These are phyloP conservation scores for Teratosphaeria pseudoeucalypti DNA, from an alignment of 2,329 filamentous ascomycete genomes.

Conservation along the genomic window DNA sequence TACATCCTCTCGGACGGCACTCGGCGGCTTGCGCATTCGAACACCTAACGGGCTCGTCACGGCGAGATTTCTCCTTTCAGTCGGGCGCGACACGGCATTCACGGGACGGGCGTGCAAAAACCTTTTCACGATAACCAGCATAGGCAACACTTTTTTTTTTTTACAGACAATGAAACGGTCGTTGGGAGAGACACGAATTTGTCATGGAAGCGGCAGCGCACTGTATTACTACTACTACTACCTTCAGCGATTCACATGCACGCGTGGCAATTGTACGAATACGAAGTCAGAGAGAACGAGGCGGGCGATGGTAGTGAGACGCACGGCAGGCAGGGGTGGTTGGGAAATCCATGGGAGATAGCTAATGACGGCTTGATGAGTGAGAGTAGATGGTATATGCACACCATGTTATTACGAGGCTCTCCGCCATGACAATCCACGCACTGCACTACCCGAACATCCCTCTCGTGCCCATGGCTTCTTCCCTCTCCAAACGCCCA, in stretches of 20 bases:
- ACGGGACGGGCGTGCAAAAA: neutral
- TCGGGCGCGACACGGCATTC: neutral
- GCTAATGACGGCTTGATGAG: neutral
- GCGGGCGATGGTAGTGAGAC: neutral
- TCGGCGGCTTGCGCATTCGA: neutral
- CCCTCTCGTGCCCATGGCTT: neutral
- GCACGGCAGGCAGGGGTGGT: neutral
- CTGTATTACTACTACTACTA: neutral
- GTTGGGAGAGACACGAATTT: neutral
- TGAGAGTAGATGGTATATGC: neutral
- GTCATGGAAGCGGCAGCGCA: neutral
- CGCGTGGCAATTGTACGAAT: neutral
- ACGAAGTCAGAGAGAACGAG: neutral
- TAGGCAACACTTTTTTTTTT: neutral
- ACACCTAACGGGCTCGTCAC: neutral
- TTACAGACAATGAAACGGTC: neutral
- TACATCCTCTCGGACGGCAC: neutral
- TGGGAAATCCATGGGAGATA: neutral
- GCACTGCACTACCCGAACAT: neutral
- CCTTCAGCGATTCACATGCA: neutral
- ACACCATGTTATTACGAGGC: neutral
- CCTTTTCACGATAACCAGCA: constrained; percentile 1
- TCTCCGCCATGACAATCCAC: neutral
- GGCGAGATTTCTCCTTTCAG: neutral
- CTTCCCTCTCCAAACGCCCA: neutral